Conservation (phyloP, 2,329 filamentous ascomycete species). For the Sporothrix mexicana region DNA sequence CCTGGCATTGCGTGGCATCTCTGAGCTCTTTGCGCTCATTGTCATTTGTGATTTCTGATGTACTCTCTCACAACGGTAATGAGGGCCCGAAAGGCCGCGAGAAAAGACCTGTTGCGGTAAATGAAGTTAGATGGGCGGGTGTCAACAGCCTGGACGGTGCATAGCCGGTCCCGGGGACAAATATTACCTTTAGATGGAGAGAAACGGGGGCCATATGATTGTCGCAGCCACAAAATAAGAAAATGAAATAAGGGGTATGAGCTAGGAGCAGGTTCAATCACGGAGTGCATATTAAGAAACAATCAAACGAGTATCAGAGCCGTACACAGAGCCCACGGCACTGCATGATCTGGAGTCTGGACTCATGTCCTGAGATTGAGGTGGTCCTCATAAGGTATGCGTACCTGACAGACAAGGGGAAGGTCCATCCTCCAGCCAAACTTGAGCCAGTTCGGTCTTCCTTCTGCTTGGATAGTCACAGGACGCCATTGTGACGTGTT, state of each 20-base stretch:
- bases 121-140: slow-evolving; percentile 31
- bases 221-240: not conserved
- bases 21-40: not conserved
- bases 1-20: not conserved
- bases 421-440: not conserved
- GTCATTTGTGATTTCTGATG: not conserved
- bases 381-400: not conserved
- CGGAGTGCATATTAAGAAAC: not conserved
- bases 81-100: slow-evolving; percentile 33
- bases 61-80: slow-evolving; percentile 17
- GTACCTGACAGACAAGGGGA: not conserved
- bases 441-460: not conserved
- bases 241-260: not conserved
- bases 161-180: slow-evolving; percentile 30
- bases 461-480: slow-evolving; percentile 14
- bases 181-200: slow-evolving; percentile 8
- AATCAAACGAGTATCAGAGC: not conserved
- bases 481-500: not conserved
- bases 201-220: not conserved
- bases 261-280: not conserved
- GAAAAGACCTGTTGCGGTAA: not conserved
- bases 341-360: not conserved
- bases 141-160: slow-evolving; percentile 30
- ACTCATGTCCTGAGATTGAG: slow-evolving; percentile 7
- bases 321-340: not conserved